Evolutionary conservation across 805 yeast species (phyloP), one percentile per base, ranked within the genome.

Genomic region (Yarrowia sp.): DNA sequence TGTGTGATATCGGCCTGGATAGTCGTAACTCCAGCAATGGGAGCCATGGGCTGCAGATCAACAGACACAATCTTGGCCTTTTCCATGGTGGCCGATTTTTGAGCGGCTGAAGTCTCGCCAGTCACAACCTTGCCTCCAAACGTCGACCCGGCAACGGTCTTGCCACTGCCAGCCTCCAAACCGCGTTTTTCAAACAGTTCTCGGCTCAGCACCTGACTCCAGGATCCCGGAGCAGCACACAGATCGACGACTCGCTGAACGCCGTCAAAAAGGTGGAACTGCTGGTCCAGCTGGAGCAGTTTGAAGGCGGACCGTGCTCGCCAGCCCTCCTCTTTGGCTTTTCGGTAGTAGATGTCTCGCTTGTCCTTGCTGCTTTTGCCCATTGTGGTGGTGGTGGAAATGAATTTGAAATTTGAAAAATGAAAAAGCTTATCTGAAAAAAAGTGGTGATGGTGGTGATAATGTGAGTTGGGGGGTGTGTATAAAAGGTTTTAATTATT

Each of bases 151-250:
- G 64, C 49, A 3, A 56, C 49, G 1, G 64, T 56, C 32, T 56
- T 56, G 3, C 64, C 64, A 26, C 64, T 56, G 1, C 49, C 64
- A 16, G 65, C 52, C 35, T 59, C 65, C 8, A 59, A 9, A 8
- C 52, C 52, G 8, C 65, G 65, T 22, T 63, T 63, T 8, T 38
- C 48, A 41, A 63, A 63, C 72, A 64, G 72, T 74, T 88, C 88
- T 72, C 91, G 79, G 41, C 95, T 88, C 14, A 95, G 83, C 0
- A 95, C 99, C 77, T 95, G 99, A 1, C 97, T 90, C 99, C 99
- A 95, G 3, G 98, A 92, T 0, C 98, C 97, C 0, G 98, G 98
- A 5, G 98, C 99, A 45, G 99, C 99, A 83, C 99, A 95, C 40
- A 95, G 82, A 79, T 95, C 99, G 5, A 95, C 99, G 4, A 95